Percentiles rank a stretch among this genome's conserved stretches.
Conservation (phyloP, 139 green algal species). For the Chlamydomonas asymmetrica region DNA sequence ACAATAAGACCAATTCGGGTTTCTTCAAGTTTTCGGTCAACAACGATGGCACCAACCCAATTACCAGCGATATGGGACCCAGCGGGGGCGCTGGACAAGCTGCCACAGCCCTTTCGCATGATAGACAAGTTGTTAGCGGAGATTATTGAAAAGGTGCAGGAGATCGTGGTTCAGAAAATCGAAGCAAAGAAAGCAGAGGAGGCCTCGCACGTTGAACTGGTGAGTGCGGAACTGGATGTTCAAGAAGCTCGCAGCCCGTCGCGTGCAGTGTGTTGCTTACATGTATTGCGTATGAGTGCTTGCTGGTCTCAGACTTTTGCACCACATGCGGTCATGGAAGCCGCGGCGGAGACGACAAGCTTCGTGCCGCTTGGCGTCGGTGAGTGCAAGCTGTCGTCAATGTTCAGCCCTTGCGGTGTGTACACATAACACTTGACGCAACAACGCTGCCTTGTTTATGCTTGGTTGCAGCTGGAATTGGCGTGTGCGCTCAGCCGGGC, state of each 20-base stretch:
- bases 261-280: neutral
- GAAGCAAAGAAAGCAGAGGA: conserved; percentile 22
- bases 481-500: conserved; percentile 19
- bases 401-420: neutral
- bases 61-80: conserved; percentile 48
- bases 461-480: conserved; percentile 35
- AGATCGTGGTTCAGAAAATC: conserved; percentile 23
- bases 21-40: too few relatives aligned
- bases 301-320: conserved; percentile 30
- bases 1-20: too few relatives aligned
- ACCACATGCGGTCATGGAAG: conserved; percentile 40
- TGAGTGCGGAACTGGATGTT: conserved; percentile 1
- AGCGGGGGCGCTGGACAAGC: conserved; percentile 34
- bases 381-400: conserved; percentile 18
- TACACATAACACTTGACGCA: neutral
- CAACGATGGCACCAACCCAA: too few relatives aligned
- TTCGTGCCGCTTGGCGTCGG: conserved; percentile 40
- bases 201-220: conserved; percentile 29
- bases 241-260: neutral
- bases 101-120: conserved; percentile 54
- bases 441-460: too few relatives aligned
- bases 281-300: neutral
- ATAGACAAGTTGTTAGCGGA: conserved; percentile 50
- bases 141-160: conserved; percentile 38
- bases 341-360: conserved; percentile 13